Base-by-base conservation (phyloP, 2,329 filamentous ascomycete species). In the Ampelomyces quisqualis region DNA sequence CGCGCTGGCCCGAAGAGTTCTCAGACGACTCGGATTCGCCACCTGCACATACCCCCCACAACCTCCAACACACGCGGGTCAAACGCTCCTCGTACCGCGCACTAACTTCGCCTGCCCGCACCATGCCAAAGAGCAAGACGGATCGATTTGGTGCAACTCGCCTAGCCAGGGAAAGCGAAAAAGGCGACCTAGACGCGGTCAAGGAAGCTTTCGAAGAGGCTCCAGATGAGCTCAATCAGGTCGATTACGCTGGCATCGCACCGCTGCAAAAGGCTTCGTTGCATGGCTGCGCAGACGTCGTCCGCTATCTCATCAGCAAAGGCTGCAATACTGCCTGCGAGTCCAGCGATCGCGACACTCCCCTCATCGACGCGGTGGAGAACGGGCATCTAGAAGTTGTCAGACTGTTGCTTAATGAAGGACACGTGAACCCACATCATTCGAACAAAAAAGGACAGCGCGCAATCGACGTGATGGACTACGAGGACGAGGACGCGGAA, bases 191-290 rank as follows among this genome's bases (percentile, higher is more conserved):
- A 40, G 87, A 91, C 2, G 75, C 77, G 7, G 90, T 88, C 11
- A 90, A 87, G 64, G 78, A 81, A 55, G 81, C 87, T 49, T 78
- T 90, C 21, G 75, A 79, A 7, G 88, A 94, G 62, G 81, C 90
- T 14, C 90, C 89, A 0, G 88, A 94, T 48, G 90, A 97, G 67
- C 70, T 97, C 38, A 88, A 98, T 55, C 80, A 90, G 43, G 82
- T 88, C 17, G 93, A 98, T 62, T 94, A 95, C 64, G 93, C 93
- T 10, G 88, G 89, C n/a, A 97, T 97, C 60, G 94, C 91, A 1
- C 93, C 93, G 17, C 75, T 98, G 22, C 93, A 98, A 67, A 93
- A 95, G 52, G 91, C 93, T 22, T 84, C 90, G 21, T 77, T 98
- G 43, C 86, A 93, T 60, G 93, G 93, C 5, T 87, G 85, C 65